phyloP scores from a whole-genome alignment of 148 eudicot genomes.

The Cornus kousa region DNA sequence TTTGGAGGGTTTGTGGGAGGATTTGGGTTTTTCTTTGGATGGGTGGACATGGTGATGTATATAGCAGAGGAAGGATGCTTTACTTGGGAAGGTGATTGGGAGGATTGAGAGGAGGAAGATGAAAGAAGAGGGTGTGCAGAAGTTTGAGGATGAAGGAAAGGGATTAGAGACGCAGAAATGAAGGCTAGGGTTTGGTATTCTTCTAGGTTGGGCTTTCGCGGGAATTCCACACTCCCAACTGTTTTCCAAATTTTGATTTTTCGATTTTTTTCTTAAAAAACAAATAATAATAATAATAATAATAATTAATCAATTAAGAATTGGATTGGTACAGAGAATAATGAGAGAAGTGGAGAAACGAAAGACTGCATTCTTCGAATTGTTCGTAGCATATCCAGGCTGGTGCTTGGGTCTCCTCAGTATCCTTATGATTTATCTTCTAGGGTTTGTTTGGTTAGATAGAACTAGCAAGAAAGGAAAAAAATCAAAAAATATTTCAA shows the following conservation, averaged over 20 bases:
- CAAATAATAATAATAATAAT: too few relatives aligned
- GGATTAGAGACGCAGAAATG: constrained; percentile 18
- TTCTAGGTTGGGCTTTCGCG: constrained; percentile 38
- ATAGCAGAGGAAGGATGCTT: constrained; percentile 31
- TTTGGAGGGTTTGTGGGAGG: constrained; percentile 4
- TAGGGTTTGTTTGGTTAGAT: too few relatives aligned
- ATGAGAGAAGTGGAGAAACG: background rate
- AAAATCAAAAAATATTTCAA: too few relatives aligned
- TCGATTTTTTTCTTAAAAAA: background rate
- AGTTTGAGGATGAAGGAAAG: constrained; percentile 35
- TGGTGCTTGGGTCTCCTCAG: too few relatives aligned
- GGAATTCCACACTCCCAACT: constrained; percentile 28
- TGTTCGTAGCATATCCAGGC: too few relatives aligned
- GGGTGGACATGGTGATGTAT: background rate
- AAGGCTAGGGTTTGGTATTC: constrained; percentile 37
- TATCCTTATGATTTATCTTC: too few relatives aligned
- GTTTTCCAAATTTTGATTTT: constrained; percentile 9
- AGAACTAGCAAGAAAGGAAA: too few relatives aligned
- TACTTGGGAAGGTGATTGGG: constrained; percentile 27
- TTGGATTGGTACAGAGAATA: background rate
- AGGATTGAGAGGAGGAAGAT: constrained; percentile 17
- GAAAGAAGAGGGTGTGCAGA: constrained; percentile 6
- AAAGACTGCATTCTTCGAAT: too few relatives aligned
- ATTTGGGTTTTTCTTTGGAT: constrained; percentile 18
- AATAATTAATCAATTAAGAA: too few relatives aligned